phyloP scores from a whole-genome alignment of 371 early-diverging fungal genomes.

The Dinochytrium kinnereticum region DNA sequence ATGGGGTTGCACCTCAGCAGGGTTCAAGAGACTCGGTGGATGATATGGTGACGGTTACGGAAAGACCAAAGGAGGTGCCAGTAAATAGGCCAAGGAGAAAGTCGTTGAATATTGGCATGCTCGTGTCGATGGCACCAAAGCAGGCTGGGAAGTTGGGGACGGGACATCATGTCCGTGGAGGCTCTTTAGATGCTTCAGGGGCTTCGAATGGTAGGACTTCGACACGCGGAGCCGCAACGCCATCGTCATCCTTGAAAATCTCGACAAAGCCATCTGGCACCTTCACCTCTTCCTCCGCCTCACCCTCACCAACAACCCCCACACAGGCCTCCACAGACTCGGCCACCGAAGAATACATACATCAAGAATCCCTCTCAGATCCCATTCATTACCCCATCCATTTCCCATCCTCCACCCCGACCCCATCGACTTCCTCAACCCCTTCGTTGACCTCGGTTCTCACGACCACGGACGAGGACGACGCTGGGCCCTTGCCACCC shows the following conservation, averaged over 20 bases:
- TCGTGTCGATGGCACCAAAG: background rate
- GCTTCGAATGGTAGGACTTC: background rate
- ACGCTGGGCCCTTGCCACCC: background rate
- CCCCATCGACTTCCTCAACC: background rate
- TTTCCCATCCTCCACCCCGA: background rate
- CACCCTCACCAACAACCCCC: background rate
- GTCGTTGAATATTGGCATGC: slow-evolving; percentile 1
- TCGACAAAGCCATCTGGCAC: no score
- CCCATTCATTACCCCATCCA: slow-evolving; percentile 4
- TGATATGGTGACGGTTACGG: no score
- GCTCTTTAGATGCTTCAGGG: background rate
- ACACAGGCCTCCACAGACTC: background rate
- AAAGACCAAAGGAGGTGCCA: background rate
- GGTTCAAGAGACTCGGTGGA: background rate
- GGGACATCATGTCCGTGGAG: background rate
- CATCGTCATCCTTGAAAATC: no score
- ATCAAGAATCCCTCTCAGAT: background rate
- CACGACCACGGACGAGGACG: background rate
- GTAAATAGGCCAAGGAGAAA: background rate
- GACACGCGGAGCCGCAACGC: no score
- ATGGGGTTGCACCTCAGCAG: background rate
- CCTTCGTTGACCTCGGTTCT: background rate
- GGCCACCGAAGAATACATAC: background rate
- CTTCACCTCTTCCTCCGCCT: background rate
- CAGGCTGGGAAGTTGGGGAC: background rate